These are phyloP conservation scores for Lanmaoa pseudosensibilis DNA, from an alignment of 768 basidiomycete genomes.

Conservation along the genomic window DNA sequence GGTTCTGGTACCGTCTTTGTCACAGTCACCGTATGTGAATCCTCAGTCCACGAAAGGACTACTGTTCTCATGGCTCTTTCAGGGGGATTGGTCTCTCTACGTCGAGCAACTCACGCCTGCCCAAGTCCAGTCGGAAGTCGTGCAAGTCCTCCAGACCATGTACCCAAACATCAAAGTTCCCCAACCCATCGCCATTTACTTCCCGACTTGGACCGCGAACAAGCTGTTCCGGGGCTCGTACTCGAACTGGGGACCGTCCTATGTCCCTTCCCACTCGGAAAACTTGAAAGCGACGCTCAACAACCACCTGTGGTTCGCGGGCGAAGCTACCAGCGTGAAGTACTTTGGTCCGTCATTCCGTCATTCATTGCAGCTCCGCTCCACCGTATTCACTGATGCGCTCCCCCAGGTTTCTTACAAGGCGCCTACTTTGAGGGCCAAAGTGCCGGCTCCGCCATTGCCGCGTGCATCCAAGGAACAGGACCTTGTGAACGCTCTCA, in stretches of 20 bases:
- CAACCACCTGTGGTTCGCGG: constrained; percentile 56
- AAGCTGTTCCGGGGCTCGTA: constrained; percentile 49
- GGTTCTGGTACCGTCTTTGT: constrained; percentile 50
- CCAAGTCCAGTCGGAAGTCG: constrained; percentile 50
- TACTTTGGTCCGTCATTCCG: constrained; percentile 49
- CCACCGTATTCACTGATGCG: neutral
- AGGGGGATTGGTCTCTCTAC: constrained; percentile 62
- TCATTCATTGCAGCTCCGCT: neutral
- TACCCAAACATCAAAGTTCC: constrained; percentile 54
- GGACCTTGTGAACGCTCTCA: constrained; percentile 29
- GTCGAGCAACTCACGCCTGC: constrained; percentile 52
- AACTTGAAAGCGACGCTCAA: constrained; percentile 57
- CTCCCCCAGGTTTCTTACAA: constrained; percentile 48
- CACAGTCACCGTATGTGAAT: constrained; percentile 23
- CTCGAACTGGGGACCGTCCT: constrained; percentile 68
- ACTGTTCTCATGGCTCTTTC: neutral
- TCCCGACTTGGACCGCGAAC: constrained; percentile 56
- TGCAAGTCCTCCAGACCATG: constrained; percentile 57
- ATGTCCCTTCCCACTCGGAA: constrained; percentile 48
- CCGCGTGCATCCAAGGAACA: constrained; percentile 39
- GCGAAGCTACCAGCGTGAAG: constrained; percentile 57
- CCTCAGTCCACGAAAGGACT: neutral
- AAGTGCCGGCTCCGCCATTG: constrained; percentile 39
- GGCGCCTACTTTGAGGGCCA: constrained; percentile 58
- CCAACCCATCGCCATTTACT: constrained; percentile 54